Conservation (phyloP, 2,329 filamentous ascomycete genomes). For the Botrytis fabae region DNA sequence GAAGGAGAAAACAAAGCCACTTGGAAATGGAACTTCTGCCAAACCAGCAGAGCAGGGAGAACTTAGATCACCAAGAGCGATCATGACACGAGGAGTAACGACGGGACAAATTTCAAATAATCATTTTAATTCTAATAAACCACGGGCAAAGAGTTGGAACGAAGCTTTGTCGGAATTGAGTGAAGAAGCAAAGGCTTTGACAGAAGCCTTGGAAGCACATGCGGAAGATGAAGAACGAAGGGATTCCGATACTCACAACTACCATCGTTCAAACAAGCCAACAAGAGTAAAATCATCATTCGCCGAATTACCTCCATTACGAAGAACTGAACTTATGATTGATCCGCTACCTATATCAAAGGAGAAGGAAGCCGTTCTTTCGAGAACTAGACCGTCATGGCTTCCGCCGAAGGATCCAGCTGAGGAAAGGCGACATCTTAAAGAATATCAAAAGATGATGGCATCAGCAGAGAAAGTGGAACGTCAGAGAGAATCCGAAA, state of each 20-base stretch:
- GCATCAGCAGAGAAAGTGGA: slow-evolving; percentile 60
- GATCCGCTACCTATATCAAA: slow-evolving; percentile 81
- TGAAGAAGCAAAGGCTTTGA: slow-evolving; percentile 71
- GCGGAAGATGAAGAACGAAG: slow-evolving; percentile 63
- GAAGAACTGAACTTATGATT: slow-evolving; percentile 72
- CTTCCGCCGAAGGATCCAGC: slow-evolving; percentile 83
- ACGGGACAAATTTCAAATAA: slow-evolving; percentile 62
- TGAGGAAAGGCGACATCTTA: slow-evolving; percentile 87
- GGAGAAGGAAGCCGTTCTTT: slow-evolving; percentile 82
- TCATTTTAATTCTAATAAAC: slow-evolving; percentile 45
- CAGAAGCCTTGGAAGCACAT: slow-evolving; percentile 78
- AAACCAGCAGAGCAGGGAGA: slow-evolving; percentile 60
- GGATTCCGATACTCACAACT: slow-evolving; percentile 38
- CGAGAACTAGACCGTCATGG: slow-evolving; percentile 79
- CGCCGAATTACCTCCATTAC: slow-evolving; percentile 61
- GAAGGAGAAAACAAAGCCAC: slow-evolving; percentile 36
- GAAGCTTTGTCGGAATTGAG: slow-evolving; percentile 68
- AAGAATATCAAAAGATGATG: slow-evolving; percentile 85
- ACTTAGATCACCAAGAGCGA: slow-evolving; percentile 47
- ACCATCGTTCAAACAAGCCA: slow-evolving; percentile 45
- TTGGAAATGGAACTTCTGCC: slow-evolving; percentile 63
- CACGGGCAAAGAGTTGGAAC: slow-evolving; percentile 73
- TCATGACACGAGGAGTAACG: slow-evolving; percentile 42
- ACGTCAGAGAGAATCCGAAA: slow-evolving; percentile 56
- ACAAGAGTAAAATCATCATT: slow-evolving; percentile 64